Evolutionary conservation across 1,284 basidiomycete genomes (phyloP).

Genomic region (Puccinia triticina): DNA sequence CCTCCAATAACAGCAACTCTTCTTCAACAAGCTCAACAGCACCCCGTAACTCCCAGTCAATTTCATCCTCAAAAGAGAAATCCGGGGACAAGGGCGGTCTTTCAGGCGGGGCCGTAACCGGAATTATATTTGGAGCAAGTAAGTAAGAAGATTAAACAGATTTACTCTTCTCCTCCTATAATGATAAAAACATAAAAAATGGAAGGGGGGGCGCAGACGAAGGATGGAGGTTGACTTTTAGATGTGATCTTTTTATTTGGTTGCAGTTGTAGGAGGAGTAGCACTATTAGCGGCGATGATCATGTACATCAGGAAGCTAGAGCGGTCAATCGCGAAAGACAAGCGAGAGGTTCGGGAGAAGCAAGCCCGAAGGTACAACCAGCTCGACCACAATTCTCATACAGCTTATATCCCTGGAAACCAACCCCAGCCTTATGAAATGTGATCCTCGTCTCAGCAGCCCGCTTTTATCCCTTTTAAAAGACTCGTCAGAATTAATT

Average conservation of each 20-base stretch:
- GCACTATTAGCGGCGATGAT: not conserved
- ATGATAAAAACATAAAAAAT: not conserved
- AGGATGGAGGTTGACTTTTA: too few relatives aligned
- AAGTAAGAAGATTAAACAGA: not conserved
- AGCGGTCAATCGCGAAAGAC: slow-evolving; percentile 11
- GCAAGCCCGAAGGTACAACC: slow-evolving; percentile 14
- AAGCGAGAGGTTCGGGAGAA: slow-evolving; percentile 8
- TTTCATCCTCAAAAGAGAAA: not conserved
- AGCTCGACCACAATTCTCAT: not conserved
- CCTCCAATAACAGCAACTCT: not conserved
- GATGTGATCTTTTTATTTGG: not conserved
- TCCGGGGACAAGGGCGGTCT: not conserved
- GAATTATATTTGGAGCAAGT: slow-evolving; percentile 25
- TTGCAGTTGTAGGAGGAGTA: not conserved
- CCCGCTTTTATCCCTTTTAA: too few relatives aligned
- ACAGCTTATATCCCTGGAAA: slow-evolving; percentile 14
- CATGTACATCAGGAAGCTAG: slow-evolving; percentile 14
- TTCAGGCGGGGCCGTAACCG: slow-evolving; percentile 3
- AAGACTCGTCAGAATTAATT: too few relatives aligned
- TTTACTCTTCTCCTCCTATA: not conserved
- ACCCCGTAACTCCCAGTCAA: not conserved
- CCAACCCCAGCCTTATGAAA: slow-evolving; percentile 16
- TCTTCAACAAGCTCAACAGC: not conserved
- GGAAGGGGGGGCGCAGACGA: too few relatives aligned
- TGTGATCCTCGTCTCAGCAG: not conserved